phyloP scores from a whole-genome alignment of 805 yeast genomes.

The Huiozyma sinensis region DNA sequence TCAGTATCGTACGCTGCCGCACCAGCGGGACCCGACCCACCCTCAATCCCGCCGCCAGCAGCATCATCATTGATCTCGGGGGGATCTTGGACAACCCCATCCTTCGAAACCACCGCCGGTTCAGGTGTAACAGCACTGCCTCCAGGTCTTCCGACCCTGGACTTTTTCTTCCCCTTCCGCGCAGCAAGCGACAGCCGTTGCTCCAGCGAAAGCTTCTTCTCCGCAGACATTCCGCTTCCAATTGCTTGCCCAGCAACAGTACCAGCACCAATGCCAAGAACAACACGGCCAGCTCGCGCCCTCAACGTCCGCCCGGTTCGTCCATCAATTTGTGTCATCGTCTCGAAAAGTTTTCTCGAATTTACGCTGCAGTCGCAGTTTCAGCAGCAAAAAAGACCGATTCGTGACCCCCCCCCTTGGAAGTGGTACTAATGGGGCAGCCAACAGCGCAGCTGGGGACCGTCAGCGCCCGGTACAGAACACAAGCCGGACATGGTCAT shows the following conservation, averaged over 20 bases:
- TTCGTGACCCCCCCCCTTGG: too few species aligned
- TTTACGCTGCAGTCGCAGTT: too few species aligned
- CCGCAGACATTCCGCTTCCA: slow-evolving; percentile 3
- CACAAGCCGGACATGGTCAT: too few species aligned
- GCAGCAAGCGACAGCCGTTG: slow-evolving; percentile 83
- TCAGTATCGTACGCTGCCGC: background rate
- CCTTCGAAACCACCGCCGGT: background rate
- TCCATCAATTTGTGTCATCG: too few species aligned
- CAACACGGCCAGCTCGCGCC: too few species aligned
- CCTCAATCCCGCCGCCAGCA: background rate
- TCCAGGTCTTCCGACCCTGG: slow-evolving; percentile 6
- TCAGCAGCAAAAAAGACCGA: too few species aligned
- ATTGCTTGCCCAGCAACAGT: background rate
- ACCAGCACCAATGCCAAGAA: too few species aligned
- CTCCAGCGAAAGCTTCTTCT: slow-evolving; percentile 63
- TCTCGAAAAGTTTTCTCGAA: too few species aligned
- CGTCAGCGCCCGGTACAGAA: background rate
- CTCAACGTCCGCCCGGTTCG: too few species aligned
- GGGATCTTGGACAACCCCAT: too few species aligned
- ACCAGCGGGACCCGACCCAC: background rate
- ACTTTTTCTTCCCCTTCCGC: slow-evolving; percentile 29
- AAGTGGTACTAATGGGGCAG: too few species aligned
- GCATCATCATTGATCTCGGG: background rate
- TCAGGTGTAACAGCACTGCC: background rate
- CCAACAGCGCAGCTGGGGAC: background rate